A percentile compares a stretch with the other conserved stretches of the same genome.
Conservation (phyloP, 2,329 filamentous ascomycete species). For the Colletotrichum higginsianum region DNA sequence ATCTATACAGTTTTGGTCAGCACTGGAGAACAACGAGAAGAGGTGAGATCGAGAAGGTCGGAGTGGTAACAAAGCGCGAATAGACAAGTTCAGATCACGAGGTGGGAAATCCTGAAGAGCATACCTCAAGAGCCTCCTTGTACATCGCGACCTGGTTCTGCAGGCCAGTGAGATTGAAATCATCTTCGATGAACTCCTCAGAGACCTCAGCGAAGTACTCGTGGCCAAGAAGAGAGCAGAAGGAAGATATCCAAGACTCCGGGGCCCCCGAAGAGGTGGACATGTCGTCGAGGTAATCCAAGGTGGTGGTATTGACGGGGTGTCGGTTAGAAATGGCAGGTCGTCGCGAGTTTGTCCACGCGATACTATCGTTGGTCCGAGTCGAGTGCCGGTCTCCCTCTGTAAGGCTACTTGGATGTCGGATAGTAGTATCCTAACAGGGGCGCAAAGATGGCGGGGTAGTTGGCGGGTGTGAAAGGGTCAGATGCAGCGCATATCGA, state of each 20-base stretch:
- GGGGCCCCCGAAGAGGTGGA: conserved; percentile 73
- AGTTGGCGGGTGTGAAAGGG: conserved; percentile 26
- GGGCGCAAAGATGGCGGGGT: conserved; percentile 41
- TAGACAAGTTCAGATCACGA: background rate
- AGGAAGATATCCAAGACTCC: conserved; percentile 98
- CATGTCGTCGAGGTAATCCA: conserved; percentile 56
- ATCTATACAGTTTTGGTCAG: conserved; percentile 68
- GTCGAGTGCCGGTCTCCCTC: conserved; percentile 12
- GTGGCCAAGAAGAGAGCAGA: conserved; percentile 94
- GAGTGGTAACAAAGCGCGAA: background rate
- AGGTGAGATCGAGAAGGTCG: conserved; percentile 1
- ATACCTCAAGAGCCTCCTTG: conserved; percentile 93
- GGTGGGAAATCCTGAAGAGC: background rate
- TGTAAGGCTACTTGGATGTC: conserved; percentile 19
- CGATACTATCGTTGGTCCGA: conserved; percentile 20
- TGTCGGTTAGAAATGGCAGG: conserved; percentile 27
- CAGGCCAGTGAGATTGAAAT: conserved; percentile 97
- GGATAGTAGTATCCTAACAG: conserved; percentile 30
- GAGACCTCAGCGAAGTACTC: conserved; percentile 99
- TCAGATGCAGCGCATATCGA: conserved; percentile 39
- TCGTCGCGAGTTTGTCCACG: conserved; percentile 27
- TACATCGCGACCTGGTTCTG: conserved; percentile 98
- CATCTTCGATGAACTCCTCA: conserved; percentile 99
- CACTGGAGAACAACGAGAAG: background rate
- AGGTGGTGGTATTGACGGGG: conserved; percentile 44